Evolutionary conservation across 257 asterid species (phyloP).

Genomic region (Plantago major): DNA sequence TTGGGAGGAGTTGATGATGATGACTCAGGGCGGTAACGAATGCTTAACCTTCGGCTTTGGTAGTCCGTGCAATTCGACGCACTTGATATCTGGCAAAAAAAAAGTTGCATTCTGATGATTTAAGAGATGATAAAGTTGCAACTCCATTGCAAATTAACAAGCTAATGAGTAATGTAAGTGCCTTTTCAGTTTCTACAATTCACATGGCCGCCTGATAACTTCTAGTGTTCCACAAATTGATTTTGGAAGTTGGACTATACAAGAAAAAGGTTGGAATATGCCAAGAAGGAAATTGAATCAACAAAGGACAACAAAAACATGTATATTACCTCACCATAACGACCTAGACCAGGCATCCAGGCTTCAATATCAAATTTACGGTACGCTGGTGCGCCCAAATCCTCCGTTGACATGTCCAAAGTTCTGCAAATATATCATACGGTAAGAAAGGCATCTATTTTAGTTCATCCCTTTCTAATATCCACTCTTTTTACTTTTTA

Average conservation of each 20-base stretch:
- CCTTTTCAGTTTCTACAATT: no score
- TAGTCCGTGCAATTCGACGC: conserved; percentile 97
- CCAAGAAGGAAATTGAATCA: no score
- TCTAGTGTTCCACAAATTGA: no score
- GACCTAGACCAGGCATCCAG: conserved; percentile 98
- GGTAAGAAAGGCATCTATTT: neutral
- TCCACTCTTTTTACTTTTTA: neutral
- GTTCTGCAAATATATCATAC: conserved; percentile 38
- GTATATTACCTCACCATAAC: conserved; percentile 79
- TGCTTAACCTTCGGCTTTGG: conserved; percentile 89
- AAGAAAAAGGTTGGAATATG: no score
- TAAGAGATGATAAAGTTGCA: conserved; percentile 1
- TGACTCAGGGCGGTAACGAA: conserved; percentile 76
- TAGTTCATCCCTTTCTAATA: neutral
- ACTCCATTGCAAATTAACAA: neutral
- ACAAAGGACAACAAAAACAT: neutral
- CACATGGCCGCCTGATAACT: no score
- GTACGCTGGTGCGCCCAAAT: conserved; percentile 97
- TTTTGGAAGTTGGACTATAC: no score
- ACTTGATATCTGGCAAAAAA: conserved; percentile 79
- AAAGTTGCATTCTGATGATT: neutral
- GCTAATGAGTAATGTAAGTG: no score
- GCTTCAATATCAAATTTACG: conserved; percentile 97
- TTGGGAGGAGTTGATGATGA: conserved; percentile 30
- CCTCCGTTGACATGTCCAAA: conserved; percentile 93